Evolutionary conservation across 768 basidiomycete species (phyloP), one percentile per base, ranked within the genome.

Genomic region (Xerocomellus amylosporus): DNA sequence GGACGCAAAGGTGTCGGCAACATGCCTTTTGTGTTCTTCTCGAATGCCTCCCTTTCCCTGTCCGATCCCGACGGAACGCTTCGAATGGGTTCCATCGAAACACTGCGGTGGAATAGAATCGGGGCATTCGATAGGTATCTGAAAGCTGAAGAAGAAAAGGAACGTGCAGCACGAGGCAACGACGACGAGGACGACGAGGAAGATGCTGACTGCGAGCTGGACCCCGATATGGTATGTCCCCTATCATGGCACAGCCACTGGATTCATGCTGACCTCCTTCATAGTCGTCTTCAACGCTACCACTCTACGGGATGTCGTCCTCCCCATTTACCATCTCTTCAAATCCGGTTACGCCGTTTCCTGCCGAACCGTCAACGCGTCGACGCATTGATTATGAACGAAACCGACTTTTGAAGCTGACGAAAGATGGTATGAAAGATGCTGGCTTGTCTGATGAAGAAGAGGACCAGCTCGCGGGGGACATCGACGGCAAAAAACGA

Each of bases 1-100:
- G 67, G 72, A 2, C 80, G 86, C 10, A 78, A 77, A 56, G 87
- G 87, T 5, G 68, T 67, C 2, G 80, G 85, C 4, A 87, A 88
- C 62, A 74, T 74, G 26, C 88, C 87, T 0, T 77, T 77, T 55
- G 73, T 88, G 10, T 88, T 90, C 65, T 59, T 61, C 8, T 85
- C 84, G 1, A 70, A 72, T 20, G 83, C 82, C 0, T 71, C 68
- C 3, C 38, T 69, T 36, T 67, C 64, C n/a, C 28, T 70, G 26
- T 64, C 59, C 9, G 20, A 63, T 40, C 70, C 67, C 2, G 61
- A 53, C 1, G 55, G 30, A 19, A 63, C 63, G 22, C 50, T 69
- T 45, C 63, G 58, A 4, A 60, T 65, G 49, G 61, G 67, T 24
- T 44, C 54, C 2, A 37, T 70, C 10, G 60, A 69, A 17, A 63